Evolutionary conservation across 2,329 filamentous ascomycete species (phyloP), one percentile per base, ranked within the genome.

Genomic region (Colletotrichum australisinense): DNA sequence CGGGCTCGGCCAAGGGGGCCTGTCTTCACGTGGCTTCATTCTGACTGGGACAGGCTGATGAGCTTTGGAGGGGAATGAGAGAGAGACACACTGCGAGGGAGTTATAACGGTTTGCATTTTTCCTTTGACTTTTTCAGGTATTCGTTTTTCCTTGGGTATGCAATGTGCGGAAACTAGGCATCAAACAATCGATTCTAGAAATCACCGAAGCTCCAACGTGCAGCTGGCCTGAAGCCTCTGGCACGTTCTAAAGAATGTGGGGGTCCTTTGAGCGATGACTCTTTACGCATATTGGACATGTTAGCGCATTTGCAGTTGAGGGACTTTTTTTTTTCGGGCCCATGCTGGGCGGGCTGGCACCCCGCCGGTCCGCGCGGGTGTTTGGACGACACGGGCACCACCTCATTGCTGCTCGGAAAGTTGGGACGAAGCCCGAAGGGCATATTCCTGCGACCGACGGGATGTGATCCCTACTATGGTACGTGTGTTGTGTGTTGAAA

Each of bases 181-280:
- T 8, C 19, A n/a, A 49, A 49, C 16, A 42, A 42, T 11, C 7
- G 8, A 22, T 11, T 56, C 52, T 42, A 57, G 52, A 57, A 30
- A 22, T 26, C 22, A 11, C 32, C 38, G 14, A 28, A 38, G 49
- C 26, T 30, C 32, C 19, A 8, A 53, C 7, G n/a, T 14, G 35
- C 16, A 38, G 66, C 42, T 38, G 55, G n/a, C 12, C 12, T 30
- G 56, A 53, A 72, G 63, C 22, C 42, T 73, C 71, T 64, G 24
- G 67, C 30, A 66, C 35, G 26, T 71, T 71, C 71, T 38, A 58
- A 52, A 30, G 32, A 58, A 52, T 53, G 67, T 73, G 71, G 71
- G 55, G 71, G 71, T 56, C 32, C 71, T 12, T n/a, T 7, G 8
- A 49, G 35, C 59, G 46, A 71, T 73, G 67, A 66, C 67, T 73